Percentiles rank a stretch among this genome's conserved stretches.
Conservation (phyloP, 768 basidiomycete species). For the Termitomyces sp. region DNA sequence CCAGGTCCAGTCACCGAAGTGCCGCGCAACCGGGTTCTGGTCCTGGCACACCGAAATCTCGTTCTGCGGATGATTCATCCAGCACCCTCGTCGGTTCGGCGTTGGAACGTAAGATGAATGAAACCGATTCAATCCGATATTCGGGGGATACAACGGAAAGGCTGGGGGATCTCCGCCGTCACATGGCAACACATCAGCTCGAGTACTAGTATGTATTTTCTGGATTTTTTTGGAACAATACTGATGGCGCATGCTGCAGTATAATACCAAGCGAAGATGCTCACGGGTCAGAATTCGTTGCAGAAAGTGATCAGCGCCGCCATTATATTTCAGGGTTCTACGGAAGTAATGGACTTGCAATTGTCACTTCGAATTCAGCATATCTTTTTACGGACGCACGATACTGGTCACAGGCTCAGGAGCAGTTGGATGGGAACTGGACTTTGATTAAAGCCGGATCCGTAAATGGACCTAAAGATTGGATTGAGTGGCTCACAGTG, state of each 20-base stretch:
- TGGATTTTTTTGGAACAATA: constrained; percentile 1
- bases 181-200: constrained; percentile 64
- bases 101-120: constrained; percentile 64
- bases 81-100: constrained; percentile 77
- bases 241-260: constrained; percentile 32
- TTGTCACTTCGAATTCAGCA: constrained; percentile 62
- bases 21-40: constrained; percentile 8
- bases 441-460: constrained; percentile 55
- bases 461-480: constrained; percentile 55
- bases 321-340: constrained; percentile 71
- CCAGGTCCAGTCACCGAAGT: constrained; percentile 21
- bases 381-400: constrained; percentile 79
- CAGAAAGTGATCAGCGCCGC: constrained; percentile 69
- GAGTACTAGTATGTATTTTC: constrained; percentile 67
- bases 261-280: constrained; percentile 78
- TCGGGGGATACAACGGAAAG: constrained; percentile 56
- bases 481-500: constrained; percentile 78
- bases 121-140: constrained; percentile 50
- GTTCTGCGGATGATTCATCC: constrained; percentile 56
- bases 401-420: constrained; percentile 77
- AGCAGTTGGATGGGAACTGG: constrained; percentile 76
- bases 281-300: constrained; percentile 81
- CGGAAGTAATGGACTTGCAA: constrained; percentile 61
- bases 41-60: constrained; percentile 15
- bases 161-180: constrained; percentile 56